A percentile compares a stretch with the other conserved stretches of the same genome.
phyloP scores from a whole-genome alignment of 805 yeast species.

The Isabelozyma pseudorhagii region DNA sequence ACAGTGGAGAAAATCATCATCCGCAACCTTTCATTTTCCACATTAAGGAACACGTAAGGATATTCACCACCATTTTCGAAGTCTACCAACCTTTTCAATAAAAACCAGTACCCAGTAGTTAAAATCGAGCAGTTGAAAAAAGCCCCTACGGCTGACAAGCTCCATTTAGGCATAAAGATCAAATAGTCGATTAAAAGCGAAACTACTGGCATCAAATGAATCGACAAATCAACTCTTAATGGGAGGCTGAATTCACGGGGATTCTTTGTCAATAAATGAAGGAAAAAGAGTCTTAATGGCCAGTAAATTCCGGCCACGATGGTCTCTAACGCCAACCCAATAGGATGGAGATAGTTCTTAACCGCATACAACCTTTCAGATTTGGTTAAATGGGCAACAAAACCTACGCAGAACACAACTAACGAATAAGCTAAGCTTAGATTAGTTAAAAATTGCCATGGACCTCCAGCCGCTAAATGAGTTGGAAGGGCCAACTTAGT shows the following conservation, averaged over 20 bases:
- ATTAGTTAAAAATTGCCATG: slow-evolving; percentile 70
- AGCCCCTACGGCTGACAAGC: slow-evolving; percentile 30
- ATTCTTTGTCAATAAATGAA: slow-evolving; percentile 44
- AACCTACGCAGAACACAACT: slow-evolving; percentile 37
- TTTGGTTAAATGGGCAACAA: slow-evolving; percentile 29
- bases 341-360: slow-evolving; percentile 47
- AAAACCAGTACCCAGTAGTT: slow-evolving; percentile 51
- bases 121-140: slow-evolving; percentile 35
- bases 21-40: slow-evolving; percentile 40
- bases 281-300: slow-evolving; percentile 57
- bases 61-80: slow-evolving; percentile 46
- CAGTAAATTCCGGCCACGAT: slow-evolving; percentile 67
- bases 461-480: slow-evolving; percentile 55
- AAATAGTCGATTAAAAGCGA: slow-evolving; percentile 55
- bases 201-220: slow-evolving; percentile 59
- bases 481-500: slow-evolving; percentile 41
- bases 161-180: slow-evolving; percentile 47
- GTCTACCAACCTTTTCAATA: slow-evolving; percentile 47
- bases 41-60: slow-evolving; percentile 70
- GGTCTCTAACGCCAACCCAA: slow-evolving; percentile 56
- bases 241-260: slow-evolving; percentile 39
- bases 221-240: slow-evolving; percentile 48
- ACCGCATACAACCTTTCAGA: slow-evolving; percentile 20
- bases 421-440: slow-evolving; percentile 51
- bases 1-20: slow-evolving; percentile 48